Evolutionary conservation across 192 early-diverging fungal species (phyloP).

Genomic region (Backusella macrospora): DNA sequence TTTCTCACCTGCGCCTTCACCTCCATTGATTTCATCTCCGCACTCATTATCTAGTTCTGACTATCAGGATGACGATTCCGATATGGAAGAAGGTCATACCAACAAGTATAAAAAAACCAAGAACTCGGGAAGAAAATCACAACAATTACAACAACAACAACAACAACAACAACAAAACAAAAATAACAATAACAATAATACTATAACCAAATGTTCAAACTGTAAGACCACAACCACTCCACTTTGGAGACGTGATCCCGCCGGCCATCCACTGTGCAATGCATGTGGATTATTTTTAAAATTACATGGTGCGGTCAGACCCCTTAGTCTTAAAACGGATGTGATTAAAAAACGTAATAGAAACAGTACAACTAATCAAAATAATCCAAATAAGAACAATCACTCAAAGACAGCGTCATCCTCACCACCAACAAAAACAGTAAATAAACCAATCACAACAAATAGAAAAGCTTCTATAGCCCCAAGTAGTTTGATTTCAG

Average conservation of each 20-base stretch:
- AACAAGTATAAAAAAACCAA: conserved; percentile 11
- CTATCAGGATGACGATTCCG: not conserved
- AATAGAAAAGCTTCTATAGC: not conserved
- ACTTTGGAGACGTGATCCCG: conserved; percentile 89
- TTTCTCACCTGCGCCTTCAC: not conserved
- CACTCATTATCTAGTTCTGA: conserved; percentile 3
- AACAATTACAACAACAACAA: not conserved
- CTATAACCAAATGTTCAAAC: conserved; percentile 30
- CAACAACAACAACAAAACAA: not conserved
- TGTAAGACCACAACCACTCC: conserved; percentile 74
- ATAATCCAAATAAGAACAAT: not conserved
- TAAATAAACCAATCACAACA: not conserved
- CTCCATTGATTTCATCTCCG: conserved; percentile 13
- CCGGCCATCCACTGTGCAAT: conserved; percentile 94
- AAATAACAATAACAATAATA: not conserved
- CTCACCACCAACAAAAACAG: not conserved
- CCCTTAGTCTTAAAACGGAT: conserved; percentile 87
- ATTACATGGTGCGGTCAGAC: conserved; percentile 88
- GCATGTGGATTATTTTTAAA: conserved; percentile 97
- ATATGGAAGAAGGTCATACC: not conserved
- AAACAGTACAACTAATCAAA: not conserved
- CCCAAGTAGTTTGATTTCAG: not conserved
- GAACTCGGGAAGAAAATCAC: not conserved
- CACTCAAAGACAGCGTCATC: too few species aligned
- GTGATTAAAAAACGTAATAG: conserved; percentile 94